Evolutionary conservation across 345 rosid genomes (phyloP).

Genomic region (Hypericum perforatum): DNA sequence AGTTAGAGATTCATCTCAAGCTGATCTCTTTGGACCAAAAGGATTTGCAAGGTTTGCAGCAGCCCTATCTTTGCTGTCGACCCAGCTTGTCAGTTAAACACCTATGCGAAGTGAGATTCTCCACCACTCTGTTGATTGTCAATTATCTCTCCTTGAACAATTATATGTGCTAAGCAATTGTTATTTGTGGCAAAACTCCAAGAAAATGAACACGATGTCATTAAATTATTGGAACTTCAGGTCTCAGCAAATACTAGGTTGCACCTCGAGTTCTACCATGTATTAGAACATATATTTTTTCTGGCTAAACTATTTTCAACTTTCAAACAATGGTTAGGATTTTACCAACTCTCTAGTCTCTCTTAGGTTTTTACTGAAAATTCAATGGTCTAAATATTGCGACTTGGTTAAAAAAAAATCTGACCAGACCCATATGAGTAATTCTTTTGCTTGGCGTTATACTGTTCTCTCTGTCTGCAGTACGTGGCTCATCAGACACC

Average conservation of each 20-base stretch:
- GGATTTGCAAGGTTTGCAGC: conserved; percentile 14
- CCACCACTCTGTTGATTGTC: background rate
- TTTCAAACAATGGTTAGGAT: no score
- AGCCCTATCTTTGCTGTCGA: conserved; percentile 22
- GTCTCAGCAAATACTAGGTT: no score
- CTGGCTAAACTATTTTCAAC: no score
- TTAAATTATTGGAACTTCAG: no score
- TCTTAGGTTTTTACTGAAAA: no score
- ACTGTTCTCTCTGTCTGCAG: conserved; percentile 12
- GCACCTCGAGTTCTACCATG: no score
- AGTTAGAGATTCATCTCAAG: conserved; percentile 22
- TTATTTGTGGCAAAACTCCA: no score
- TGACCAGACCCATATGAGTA: background rate
- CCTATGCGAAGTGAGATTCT: conserved; percentile 16
- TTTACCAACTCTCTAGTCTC: no score
- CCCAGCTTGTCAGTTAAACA: conserved; percentile 20
- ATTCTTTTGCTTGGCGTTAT: conserved; percentile 6
- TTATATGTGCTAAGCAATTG: background rate
- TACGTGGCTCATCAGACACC: conserved; percentile 16
- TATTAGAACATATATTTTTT: no score
- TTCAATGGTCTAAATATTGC: no score
- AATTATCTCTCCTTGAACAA: background rate
- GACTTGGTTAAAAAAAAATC: no score
- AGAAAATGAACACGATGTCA: no score
- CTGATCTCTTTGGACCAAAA: conserved; percentile 13